Conservation (phyloP, 371 early-diverging fungal species). For the Phascolomyces articulosus region DNA sequence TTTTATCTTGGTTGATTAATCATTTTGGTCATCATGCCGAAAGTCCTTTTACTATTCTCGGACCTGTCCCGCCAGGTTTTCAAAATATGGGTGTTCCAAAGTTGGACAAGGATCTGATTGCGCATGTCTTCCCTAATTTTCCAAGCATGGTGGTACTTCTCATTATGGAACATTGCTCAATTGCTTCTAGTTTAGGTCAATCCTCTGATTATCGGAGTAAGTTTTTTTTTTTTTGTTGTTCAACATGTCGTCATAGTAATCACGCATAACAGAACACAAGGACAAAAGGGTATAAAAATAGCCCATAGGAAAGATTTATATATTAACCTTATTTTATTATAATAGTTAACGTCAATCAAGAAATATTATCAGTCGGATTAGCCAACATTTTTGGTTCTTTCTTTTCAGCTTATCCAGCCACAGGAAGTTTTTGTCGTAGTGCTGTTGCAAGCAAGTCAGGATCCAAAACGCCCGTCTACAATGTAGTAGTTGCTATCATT, state of each 20-base stretch:
- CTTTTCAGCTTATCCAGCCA: conserved; percentile 81
- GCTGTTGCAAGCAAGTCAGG: conserved; percentile 78
- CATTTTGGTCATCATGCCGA: conserved; percentile 29
- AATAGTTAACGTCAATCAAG: conserved; percentile 73
- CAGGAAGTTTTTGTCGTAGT: conserved; percentile 87
- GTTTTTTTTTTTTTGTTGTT: conserved; percentile 12
- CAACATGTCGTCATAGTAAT: background rate
- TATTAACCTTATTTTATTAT: background rate
- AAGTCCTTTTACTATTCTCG: conserved; percentile 64
- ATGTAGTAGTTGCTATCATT: conserved; percentile 74
- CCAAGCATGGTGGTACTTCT: conserved; percentile 73
- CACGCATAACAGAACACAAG: background rate
- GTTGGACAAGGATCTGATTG: conserved; percentile 41
- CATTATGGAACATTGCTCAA: conserved; percentile 87
- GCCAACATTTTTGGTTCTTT: conserved; percentile 81
- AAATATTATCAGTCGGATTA: conserved; percentile 80
- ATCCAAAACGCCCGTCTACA: conserved; percentile 74
- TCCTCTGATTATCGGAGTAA: conserved; percentile 53
- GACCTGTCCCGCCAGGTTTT: conserved; percentile 75
- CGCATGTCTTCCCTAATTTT: conserved; percentile 53
- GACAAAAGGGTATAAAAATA: too few species aligned
- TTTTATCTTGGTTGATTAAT: conserved; percentile 71
- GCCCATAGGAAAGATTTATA: too few species aligned
- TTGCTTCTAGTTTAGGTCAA: conserved; percentile 80
- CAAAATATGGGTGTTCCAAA: conserved; percentile 58